Evolutionary conservation across 176 grass and related monocot genomes (phyloP).

Genomic region (Eremochloa ophiuroides): DNA sequence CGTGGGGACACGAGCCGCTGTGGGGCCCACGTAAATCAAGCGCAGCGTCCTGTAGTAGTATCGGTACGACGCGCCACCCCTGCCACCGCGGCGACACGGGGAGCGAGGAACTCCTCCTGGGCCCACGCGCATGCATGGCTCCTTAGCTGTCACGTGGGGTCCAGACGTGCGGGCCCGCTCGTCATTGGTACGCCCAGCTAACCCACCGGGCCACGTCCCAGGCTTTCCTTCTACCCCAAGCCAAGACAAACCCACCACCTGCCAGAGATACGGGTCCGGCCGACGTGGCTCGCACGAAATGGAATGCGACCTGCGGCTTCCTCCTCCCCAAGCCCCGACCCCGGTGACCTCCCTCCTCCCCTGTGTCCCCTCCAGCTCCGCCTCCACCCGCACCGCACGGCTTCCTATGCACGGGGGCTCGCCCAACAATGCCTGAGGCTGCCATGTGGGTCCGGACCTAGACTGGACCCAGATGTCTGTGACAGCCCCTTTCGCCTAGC

Average conservation of each 20-base stretch:
- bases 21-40: no score
- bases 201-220: not conserved
- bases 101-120: not conserved
- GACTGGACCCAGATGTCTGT: not conserved
- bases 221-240: not conserved
- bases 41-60: no score
- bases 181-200: not conserved
- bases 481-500: no score
- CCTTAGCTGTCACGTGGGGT: not conserved
- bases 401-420: not conserved
- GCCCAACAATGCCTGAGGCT: not conserved
- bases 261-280: not conserved
- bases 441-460: not conserved
- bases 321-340: not conserved
- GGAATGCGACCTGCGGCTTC: not conserved
- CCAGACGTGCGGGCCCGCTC: rapidly evolving
- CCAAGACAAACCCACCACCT: not conserved
- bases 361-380: not conserved
- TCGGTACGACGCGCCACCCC: no score
- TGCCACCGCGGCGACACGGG: conserved; percentile 1
- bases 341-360: not conserved
- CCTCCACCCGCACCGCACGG: not conserved
- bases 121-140: not conserved
- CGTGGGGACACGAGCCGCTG: not conserved
- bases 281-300: not conserved